A percentile compares a stretch with the other conserved stretches of the same genome.
Evolutionary conservation across 202 grass and related monocot species (phyloP).

Genomic region (Carex arenaria): DNA sequence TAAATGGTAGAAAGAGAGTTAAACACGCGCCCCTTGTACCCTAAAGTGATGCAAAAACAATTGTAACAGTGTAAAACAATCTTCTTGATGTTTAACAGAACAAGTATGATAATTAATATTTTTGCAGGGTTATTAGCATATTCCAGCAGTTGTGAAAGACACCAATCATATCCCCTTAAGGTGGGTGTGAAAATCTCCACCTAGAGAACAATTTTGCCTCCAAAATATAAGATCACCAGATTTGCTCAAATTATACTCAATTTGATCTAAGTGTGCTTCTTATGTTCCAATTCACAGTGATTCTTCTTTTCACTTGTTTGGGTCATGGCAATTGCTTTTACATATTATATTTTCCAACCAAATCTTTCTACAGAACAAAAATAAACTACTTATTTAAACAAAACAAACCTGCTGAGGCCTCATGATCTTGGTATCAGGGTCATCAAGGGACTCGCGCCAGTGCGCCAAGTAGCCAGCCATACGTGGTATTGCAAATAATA

Average conservation of each 20-base stretch:
- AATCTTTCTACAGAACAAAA: constrained; percentile 1
- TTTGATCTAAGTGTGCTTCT: neutral
- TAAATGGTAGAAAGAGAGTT: neutral
- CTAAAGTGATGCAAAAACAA: neutral
- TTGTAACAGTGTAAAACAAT: too few species aligned
- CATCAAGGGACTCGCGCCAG: constrained; percentile 97
- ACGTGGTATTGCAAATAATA: constrained; percentile 81
- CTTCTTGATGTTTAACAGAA: neutral
- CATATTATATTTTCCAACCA: neutral
- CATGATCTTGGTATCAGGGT: constrained; percentile 97
- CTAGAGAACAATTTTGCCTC: neutral
- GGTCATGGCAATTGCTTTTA: neutral
- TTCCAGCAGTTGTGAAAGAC: neutral
- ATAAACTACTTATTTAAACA: neutral
- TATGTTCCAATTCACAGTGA: neutral
- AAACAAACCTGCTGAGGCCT: constrained; percentile 87
- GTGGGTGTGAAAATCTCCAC: neutral
- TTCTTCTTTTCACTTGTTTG: neutral
- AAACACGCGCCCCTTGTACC: neutral
- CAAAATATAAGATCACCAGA: neutral
- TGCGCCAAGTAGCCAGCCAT: constrained; percentile 96
- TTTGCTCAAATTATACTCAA: neutral
- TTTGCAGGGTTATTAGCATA: neutral
- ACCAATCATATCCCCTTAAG: neutral
- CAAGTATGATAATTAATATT: neutral